Base-by-base conservation (phyloP, 129 eudicot genomes). In the Artemisia argyi region DNA sequence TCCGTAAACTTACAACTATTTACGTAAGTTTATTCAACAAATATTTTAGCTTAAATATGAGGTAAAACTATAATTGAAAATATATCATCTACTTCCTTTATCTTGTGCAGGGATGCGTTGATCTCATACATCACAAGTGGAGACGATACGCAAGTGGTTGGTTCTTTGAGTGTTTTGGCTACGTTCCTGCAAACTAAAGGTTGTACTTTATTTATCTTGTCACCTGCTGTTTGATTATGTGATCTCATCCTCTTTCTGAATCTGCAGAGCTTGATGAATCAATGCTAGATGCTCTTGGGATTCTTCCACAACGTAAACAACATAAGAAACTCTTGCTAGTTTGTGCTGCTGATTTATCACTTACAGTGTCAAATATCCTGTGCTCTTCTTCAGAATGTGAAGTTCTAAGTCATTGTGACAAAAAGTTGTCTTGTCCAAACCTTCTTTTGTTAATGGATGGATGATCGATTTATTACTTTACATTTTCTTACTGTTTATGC, bases 301-400 rank as follows among this genome's bases (percentile, higher is more conserved):
- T 93, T 73, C 98, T 93, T 72, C 98, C 98, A 14, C 92, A 93
- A 69, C 88, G 98, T 68, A 90, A 87, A 78, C 89, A 93, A 46
- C 98, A 93, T 79, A 93, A 93, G 85, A 90, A 93, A 68, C 86
- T 85, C 46, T 81, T 93, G 75, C 85, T 93, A 92, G 98, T 93
- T 84, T 71, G 96, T 72, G 64, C 57, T 52, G 51, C 59, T 80
- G 54, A 48, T 18, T 14, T 69, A 22, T 32, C 66, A 66, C 72
- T 74, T 60, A 3, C 22, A 53, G 17, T 69, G 54, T 59, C 22
- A 17, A 32, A 57, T 61, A 1, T 71, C 61, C 39, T 19, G 28
- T 59, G 30, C 11, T 59, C 5, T 58, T 58, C 13, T 2, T 58
- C n/a, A 3, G 63, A 12, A 58, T 26, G 65, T 26, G 65, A 24